Percentiles rank a stretch among this genome's conserved stretches.
phyloP scores from a whole-genome alignment of 345 rosid genomes.

The Laguncularia racemosa region DNA sequence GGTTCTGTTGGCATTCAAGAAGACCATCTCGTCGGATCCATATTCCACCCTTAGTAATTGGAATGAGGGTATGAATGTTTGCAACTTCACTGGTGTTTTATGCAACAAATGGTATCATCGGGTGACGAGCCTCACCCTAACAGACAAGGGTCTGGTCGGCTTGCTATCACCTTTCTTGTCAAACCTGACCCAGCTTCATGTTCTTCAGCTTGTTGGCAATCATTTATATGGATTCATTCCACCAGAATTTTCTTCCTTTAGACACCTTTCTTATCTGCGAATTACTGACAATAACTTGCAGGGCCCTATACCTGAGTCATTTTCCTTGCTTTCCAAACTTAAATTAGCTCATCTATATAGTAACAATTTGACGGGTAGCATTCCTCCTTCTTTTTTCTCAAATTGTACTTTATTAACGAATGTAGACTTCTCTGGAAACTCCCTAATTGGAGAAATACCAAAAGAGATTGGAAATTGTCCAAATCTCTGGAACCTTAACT shows the following conservation, averaged over 20 bases:
- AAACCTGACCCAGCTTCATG: constrained; percentile 36
- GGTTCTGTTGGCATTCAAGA: constrained; percentile 42
- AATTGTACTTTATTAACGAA: constrained; percentile 33
- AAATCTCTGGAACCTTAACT: constrained; percentile 18
- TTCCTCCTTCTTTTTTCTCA: constrained; percentile 35
- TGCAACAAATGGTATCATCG: constrained; percentile 27
- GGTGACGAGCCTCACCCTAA: constrained; percentile 21
- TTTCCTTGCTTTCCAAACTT: constrained; percentile 27
- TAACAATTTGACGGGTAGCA: constrained; percentile 25
- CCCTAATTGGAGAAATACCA: constrained; percentile 35
- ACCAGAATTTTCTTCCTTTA: constrained; percentile 28
- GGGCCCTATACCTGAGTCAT: constrained; percentile 30
- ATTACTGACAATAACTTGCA: constrained; percentile 23
- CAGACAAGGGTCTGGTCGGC: constrained; percentile 17
- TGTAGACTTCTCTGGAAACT: constrained; percentile 38
- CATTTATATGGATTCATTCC: constrained; percentile 36
- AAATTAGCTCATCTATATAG: constrained; percentile 5
- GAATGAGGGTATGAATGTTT: constrained; percentile 27
- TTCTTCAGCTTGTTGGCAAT: constrained; percentile 22
- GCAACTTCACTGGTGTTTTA: constrained; percentile 33
- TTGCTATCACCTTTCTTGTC: constrained; percentile 32
- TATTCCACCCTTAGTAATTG: constrained; percentile 29
- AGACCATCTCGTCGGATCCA: constrained; percentile 19
- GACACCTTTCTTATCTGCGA: constrained; percentile 16
- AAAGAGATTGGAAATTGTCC: constrained; percentile 37